A percentile compares a stretch with the other conserved stretches of the same genome.
phyloP scores from a whole-genome alignment of 192 early-diverging fungal genomes.

The Backusella circina region DNA sequence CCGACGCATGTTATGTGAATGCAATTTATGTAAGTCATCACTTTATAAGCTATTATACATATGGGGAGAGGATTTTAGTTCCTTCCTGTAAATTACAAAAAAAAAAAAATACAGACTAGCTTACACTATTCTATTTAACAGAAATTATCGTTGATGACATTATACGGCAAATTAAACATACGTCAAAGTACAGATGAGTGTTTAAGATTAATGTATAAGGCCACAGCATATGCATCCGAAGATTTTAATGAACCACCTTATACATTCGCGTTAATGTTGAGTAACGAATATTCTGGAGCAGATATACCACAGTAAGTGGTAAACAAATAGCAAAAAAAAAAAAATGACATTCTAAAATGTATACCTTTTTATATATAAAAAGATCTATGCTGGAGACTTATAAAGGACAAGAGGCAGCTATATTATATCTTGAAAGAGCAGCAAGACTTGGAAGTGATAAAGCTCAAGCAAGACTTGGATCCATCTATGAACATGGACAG shows the following conservation, averaged over 20 bases:
- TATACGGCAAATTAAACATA: constrained; percentile 72
- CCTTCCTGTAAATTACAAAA: not conserved
- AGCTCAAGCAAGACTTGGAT: constrained; percentile 76
- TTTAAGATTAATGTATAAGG: constrained; percentile 74
- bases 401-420: constrained; percentile 51
- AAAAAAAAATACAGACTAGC: not conserved
- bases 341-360: not conserved
- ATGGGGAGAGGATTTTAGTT: not conserved
- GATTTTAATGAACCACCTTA: constrained; percentile 76
- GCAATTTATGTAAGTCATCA: constrained; percentile 54
- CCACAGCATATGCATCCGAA: constrained; percentile 67
- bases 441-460: constrained; percentile 71
- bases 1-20: constrained; percentile 56
- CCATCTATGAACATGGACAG: constrained; percentile 76
- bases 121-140: constrained; percentile 21
- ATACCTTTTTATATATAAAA: not conserved
- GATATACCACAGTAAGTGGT: constrained; percentile 41
- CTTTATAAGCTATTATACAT: not conserved
- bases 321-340: not conserved
- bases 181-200: constrained; percentile 67
- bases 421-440: constrained; percentile 68
- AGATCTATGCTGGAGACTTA: constrained; percentile 8
- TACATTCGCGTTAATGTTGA: constrained; percentile 76
- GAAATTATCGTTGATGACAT: constrained; percentile 73
- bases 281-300: constrained; percentile 51